Conservation (phyloP, 2,329 filamentous ascomycete genomes). For the Pseudopithomyces maydicus region DNA sequence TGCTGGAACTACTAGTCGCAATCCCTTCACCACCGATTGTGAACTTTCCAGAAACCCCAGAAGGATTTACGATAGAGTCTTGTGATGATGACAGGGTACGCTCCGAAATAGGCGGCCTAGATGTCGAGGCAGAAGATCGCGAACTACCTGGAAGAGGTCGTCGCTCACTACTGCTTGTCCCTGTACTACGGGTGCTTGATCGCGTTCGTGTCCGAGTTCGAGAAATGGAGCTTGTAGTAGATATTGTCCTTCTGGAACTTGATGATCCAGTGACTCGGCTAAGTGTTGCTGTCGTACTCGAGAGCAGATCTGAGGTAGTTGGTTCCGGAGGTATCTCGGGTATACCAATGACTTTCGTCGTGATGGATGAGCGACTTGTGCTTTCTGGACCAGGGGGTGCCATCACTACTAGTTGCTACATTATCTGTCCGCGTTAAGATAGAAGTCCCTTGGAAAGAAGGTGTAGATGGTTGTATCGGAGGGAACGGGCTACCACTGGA, state of each 20-base stretch:
- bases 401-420: neutral
- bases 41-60: neutral
- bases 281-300: too few relatives aligned
- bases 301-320: neutral
- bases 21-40: neutral
- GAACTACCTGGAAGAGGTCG: neutral
- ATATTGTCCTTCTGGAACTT: neutral
- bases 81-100: neutral
- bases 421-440: neutral
- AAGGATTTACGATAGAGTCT: neutral
- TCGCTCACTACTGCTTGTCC: neutral
- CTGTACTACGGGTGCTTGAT: neutral
- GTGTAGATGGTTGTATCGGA: neutral
- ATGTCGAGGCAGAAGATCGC: neutral
- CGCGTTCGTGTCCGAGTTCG: neutral
- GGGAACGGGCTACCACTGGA: neutral
- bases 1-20: neutral
- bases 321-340: neutral
- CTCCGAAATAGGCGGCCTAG: neutral
- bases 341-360: neutral
- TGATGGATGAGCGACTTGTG: neutral
- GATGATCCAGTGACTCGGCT: neutral
- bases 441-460: neutral
- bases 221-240: neutral
- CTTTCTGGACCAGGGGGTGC: neutral